Percentiles rank a stretch among this genome's conserved stretches.
Evolutionary conservation across 2,329 filamentous ascomycete species (phyloP).

Genomic region (Pseudogymnoascus sp.): DNA sequence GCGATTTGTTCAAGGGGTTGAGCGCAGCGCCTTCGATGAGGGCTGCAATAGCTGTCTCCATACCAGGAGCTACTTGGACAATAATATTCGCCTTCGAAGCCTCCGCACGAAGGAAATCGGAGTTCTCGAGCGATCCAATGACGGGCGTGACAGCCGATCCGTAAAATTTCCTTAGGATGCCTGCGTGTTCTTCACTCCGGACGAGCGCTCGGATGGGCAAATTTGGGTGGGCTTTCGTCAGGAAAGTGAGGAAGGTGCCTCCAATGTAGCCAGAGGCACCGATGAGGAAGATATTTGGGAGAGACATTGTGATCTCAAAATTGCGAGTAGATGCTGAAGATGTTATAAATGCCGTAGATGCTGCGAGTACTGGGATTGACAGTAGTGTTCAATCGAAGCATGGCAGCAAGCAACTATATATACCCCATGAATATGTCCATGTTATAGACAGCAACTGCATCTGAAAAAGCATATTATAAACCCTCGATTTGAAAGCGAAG

Average conservation of each 20-base stretch:
- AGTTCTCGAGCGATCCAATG: background rate
- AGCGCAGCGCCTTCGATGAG: background rate
- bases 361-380: background rate
- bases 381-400: background rate
- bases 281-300: background rate
- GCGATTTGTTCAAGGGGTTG: background rate
- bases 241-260: background rate
- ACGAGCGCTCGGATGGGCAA: background rate
- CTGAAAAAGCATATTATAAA: background rate
- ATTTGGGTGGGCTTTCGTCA: background rate
- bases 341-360: background rate
- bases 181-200: background rate
- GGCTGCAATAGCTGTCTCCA: background rate
- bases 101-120: background rate
- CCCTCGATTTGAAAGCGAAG: background rate
- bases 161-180: background rate
- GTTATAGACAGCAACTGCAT: background rate
- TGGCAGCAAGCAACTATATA: background rate
- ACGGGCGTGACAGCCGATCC: background rate
- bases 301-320: background rate
- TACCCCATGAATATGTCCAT: background rate
- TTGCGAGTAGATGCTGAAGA: background rate
- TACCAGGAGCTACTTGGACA: background rate
- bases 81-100: background rate
- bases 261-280: background rate